Base-by-base conservation (phyloP, 148 eudicot genomes). In the Linanthus parryae region DNA sequence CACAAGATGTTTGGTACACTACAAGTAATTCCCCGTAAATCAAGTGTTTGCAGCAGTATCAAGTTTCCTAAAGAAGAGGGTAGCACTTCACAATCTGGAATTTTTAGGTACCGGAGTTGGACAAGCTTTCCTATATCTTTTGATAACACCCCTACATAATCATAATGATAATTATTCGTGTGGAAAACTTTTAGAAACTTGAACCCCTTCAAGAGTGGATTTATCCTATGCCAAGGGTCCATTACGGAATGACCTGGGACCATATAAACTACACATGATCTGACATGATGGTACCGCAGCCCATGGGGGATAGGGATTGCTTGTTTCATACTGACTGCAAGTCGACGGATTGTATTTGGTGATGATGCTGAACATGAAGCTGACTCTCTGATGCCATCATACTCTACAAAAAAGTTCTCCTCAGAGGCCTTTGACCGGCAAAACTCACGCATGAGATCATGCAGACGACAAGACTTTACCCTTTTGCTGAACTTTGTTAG, bases 91-190 rank as follows among this genome's bases (percentile, higher is more conserved):
- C 54, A 15, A 2, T 37, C 40, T 29, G 11, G 30, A 7, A 71
- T 1, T 44, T 66, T 65, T 33, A 71, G 38, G 49, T 59, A 65
- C 34, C 63, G 55, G 44, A 71, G 45, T 31, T 54, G 66, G 17
- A 55, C 14, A 2, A 71, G 19, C 10, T 25, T 38, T 17, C 75
- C 66, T 2, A 65, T 11, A 18, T 40, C 54, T 13, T 3, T 44
- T 0, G 54, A 54, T 25, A 49, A 20, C 14, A 14, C 41, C n/a
- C n/a, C n/a, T n/a, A n/a, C n/a, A n/a, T n/a, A n/a, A n/a, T n/a
- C n/a, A 28, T 17, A 3, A 41, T 8, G 4, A 10, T 13, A 31
- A 37, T 15, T 6, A 27, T 48, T 57, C 19, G 53, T 39, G 33
- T 5, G 35, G 7, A 5, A 5, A 31, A 31, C 11, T 11, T 11